Base-by-base conservation (phyloP, 805 yeast species). In the Phaffomyces antillensis region DNA sequence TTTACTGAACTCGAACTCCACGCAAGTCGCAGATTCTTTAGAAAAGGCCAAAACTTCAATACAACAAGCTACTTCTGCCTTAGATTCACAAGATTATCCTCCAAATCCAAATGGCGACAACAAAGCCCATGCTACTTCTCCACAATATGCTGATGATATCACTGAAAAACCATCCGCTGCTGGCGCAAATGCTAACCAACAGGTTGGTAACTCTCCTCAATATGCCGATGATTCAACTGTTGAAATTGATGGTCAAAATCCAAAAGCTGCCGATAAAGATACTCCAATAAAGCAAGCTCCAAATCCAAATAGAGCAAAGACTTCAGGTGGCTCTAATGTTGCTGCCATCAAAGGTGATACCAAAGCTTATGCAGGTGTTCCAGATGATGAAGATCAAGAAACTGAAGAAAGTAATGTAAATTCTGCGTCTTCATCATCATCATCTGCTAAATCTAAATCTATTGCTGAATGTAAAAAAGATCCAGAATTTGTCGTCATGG, bases 401-500 rank as follows among this genome's bases (percentile, higher is more conserved):
- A 5, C 11, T 34, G 23, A 9, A 7, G 11, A 32, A 10, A 6
- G 18, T 7, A 17, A 32, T 5, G 17, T 12, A 32, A 40, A 39
- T 25, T 44, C 46, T 5, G 51, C 39, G 24, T 10, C 23, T 30
- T 36, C 36, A 25, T 25, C 46, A 15, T 36, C 36, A 25, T 25
- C 46, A 15, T 35, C 48, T 23, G 25, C 36, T n/a, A 46, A 33
- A 38, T 36, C 33, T 11, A 39, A 36, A 16, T 25, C 44, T 25
- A 38, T 46, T 23, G 60, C 60, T 18, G 50, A 53, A 18, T 73
- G 79, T 57, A 58, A 49, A 4, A 63, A 64, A 40, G 70, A 76
- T 25, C 66, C 76, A 32, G 84, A 85, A 59, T 91, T 75, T 55
- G 97, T 90, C 28, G 76, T 93, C 23, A 89, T 93, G 96, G 72